Base-by-base conservation (phyloP, 1,284 basidiomycete genomes). In the Leccinum colubrinum region DNA sequence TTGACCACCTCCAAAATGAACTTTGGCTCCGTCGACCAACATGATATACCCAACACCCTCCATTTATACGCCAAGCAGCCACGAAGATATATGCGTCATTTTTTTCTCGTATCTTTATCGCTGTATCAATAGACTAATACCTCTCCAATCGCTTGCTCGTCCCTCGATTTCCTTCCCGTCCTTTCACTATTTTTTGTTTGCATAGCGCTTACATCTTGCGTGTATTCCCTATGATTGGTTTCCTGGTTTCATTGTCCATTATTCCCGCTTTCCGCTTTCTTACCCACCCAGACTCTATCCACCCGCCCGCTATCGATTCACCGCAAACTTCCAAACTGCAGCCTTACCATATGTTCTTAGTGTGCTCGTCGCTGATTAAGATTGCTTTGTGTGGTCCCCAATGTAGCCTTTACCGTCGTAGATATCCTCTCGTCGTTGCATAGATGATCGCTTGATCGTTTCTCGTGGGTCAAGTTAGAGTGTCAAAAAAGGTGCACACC, bases 21-120 rank as follows among this genome's bases (percentile, higher is more conserved):
- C 41, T 30, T 27, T 8, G 22, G 37, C 37, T 12, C 48, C 2
- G 30, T 12, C 30, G 8, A 62, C 37, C 14, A 64, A 27, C 20
- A 48, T n/a, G 55, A 52, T 22, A 50, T 54, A 30, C 27, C 27
- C 25, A 30, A 66, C 55, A 64, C 63, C 61, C 59, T 9, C 15
- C 27, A 50, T 51, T 2, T 25, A 27, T 17, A 30, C 3, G 43
- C 22, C 53, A 35, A 59, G 17, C 25, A 25, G 17, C 27, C 35
- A 15, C 3, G 25, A 37, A 41, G 9, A 41, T 35, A 50, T 25
- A 1, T 30, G 27, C 1, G 22, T 37, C n/a, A 15, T 41, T 14
- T 27, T 46, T 6, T 64, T 7, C 50, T 3, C 27, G 2, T 30
- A 30, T 30, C 27, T 30, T 30, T 30, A 30, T 30, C 27, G 27